Base-by-base conservation (phyloP, 129 eudicot genomes). In the Erigeron canadensis region DNA sequence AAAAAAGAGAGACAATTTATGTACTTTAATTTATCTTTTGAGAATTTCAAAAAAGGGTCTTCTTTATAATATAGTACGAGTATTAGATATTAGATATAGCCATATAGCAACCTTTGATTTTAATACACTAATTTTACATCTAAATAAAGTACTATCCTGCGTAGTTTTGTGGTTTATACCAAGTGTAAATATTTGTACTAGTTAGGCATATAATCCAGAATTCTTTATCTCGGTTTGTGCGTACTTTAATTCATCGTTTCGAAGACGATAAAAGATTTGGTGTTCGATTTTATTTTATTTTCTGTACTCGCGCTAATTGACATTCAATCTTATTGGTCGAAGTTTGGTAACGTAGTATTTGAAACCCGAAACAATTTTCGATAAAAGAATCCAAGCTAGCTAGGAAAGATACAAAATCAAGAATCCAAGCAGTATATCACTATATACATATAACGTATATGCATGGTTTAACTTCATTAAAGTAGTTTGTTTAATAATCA, bases 61-160 rank as follows among this genome's bases (percentile, higher is more conserved):
- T n/a, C n/a, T n/a, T n/a, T n/a, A n/a, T n/a, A n/a, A n/a, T n/a
- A n/a, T n/a, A n/a, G n/a, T n/a, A n/a, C n/a, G n/a, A n/a, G n/a
- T n/a, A n/a, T n/a, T n/a, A n/a, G n/a, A n/a, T n/a, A n/a, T n/a
- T n/a, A n/a, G n/a, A n/a, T n/a, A n/a, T n/a, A n/a, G n/a, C n/a
- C n/a, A n/a, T n/a, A n/a, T n/a, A n/a, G n/a, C n/a, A 40, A 17
- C 64, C 75, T 71, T 71, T 66, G 66, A 21, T 56, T 71, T 71
- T 71, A 19, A 42, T 44, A 10, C 56, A 55, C 75, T 56, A 71
- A 56, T 55, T 46, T 56, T 28, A 28, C 75, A 65, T 55, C 54
- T 23, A 22, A 43, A 13, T 38, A 43, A 34, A 39, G 40, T 18
- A 16, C 40, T 54, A 9, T 1, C 13, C 34, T 28, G 3, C 34